These are phyloP conservation scores for Cryoendolithus antarcticus DNA, from an alignment of 2,329 filamentous ascomycete genomes.

Conservation along the genomic window DNA sequence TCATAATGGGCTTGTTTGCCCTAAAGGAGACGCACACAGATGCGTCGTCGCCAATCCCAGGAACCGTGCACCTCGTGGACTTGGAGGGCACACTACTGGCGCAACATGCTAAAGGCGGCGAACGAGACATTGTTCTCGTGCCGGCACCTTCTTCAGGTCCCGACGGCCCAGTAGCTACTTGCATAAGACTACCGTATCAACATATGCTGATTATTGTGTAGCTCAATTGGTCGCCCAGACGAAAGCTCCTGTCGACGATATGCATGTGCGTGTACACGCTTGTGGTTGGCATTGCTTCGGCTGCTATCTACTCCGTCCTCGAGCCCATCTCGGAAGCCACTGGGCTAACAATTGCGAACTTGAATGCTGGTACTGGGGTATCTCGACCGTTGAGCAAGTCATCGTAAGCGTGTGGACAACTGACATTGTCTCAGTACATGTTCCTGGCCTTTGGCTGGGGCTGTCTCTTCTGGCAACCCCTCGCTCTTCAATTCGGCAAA, in stretches of 20 bases:
- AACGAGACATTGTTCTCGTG: slow-evolving; percentile 29
- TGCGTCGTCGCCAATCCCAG: slow-evolving; percentile 14
- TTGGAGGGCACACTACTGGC: slow-evolving; percentile 25
- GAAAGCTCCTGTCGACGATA: slow-evolving; percentile 31
- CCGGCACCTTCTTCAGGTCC: slow-evolving; percentile 33
- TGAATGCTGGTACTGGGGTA: slow-evolving; percentile 37
- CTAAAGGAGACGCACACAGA: no score
- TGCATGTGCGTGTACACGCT: slow-evolving; percentile 36
- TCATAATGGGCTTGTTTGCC: no score
- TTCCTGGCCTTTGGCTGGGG: slow-evolving; percentile 25
- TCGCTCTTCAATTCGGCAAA: slow-evolving; percentile 42
- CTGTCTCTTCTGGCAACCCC: slow-evolving; percentile 40
- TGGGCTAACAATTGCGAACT: slow-evolving; percentile 30
- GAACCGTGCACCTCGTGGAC: slow-evolving; percentile 33
- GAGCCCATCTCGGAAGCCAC: slow-evolving; percentile 36
- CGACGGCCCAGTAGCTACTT: slow-evolving; percentile 25
- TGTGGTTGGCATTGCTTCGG: slow-evolving; percentile 36
- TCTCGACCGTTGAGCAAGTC: no score
- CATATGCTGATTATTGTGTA: no score
- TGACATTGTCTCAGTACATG: slow-evolving; percentile 26
- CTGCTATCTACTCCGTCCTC: slow-evolving; percentile 39
- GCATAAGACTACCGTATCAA: no score
- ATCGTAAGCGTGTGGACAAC: background rate
- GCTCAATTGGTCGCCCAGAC: slow-evolving; percentile 19
- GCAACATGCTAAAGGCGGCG: slow-evolving; percentile 25